Evolutionary conservation across 2,329 filamentous ascomycete genomes (phyloP).

Genomic region (Trichoderma sp.): DNA sequence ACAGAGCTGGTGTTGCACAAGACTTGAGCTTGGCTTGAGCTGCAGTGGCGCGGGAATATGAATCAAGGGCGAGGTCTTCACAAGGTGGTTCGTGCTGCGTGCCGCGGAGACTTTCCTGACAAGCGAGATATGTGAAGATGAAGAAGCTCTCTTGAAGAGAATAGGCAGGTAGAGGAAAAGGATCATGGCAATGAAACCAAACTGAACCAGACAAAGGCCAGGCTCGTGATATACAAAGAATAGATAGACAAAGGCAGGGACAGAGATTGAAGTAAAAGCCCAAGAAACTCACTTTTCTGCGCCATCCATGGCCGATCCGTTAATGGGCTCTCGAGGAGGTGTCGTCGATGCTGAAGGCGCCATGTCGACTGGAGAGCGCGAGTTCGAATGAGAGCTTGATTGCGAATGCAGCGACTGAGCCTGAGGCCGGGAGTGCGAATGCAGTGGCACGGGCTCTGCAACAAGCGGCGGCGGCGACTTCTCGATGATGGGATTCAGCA

Average conservation of each 20-base stretch:
- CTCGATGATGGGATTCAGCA: conserved; percentile 24
- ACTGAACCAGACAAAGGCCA: too few relatives aligned
- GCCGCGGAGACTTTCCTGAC: not conserved
- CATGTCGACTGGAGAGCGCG: conserved; percentile 1
- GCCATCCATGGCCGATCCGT: not conserved
- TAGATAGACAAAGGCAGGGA: not conserved
- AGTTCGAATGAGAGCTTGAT: not conserved
- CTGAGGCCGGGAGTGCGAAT: not conserved
- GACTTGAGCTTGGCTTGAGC: not conserved
- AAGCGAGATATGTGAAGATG: not conserved
- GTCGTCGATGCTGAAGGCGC: conserved; percentile 16
- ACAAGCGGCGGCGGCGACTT: conserved; percentile 5
- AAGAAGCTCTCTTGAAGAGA: not conserved
- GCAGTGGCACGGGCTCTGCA: conserved; percentile 5
- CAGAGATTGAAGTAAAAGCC: not conserved
- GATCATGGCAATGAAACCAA: not conserved
- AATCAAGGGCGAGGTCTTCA: not conserved
- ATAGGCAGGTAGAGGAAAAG: not conserved
- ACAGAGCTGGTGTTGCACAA: conserved; percentile 1
- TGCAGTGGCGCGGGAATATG: not conserved
- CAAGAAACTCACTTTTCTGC: conserved; percentile 19
- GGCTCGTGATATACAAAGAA: too few relatives aligned
- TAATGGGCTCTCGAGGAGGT: conserved; percentile 8
- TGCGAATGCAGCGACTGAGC: not conserved
- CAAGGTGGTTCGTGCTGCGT: not conserved